A percentile compares a stretch with the other conserved stretches of the same genome.
Evolutionary conservation across 495 filamentous ascomycete species (phyloP).

Genomic region (Podospora australis): DNA sequence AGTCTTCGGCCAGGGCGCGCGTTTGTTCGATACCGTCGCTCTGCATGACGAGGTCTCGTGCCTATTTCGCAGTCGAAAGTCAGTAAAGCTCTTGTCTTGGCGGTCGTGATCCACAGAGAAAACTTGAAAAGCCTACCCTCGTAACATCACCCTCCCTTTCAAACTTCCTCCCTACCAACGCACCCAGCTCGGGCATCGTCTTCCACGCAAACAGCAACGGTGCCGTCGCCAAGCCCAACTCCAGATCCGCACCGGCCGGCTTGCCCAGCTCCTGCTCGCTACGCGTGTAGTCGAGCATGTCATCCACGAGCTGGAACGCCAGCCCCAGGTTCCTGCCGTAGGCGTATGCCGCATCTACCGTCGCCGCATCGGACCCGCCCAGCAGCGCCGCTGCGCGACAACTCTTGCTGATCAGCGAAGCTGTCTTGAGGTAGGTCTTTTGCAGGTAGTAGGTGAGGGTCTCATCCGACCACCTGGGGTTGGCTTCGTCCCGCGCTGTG

Average conservation of each 20-base stretch:
- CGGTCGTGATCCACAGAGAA: too few relatives aligned
- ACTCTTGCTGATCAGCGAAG: slow-evolving; percentile 89
- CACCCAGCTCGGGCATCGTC: slow-evolving; percentile 73
- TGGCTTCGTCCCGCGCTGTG: slow-evolving; percentile 76
- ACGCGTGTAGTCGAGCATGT: slow-evolving; percentile 95
- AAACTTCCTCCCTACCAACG: slow-evolving; percentile 89
- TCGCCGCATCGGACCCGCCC: slow-evolving; percentile 65
- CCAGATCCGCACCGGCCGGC: slow-evolving; percentile 87
- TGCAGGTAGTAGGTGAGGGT: slow-evolving; percentile 92
- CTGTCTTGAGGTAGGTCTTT: slow-evolving; percentile 97
- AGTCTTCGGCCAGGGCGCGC: slow-evolving; percentile 79
- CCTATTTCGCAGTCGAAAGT: slow-evolving; percentile 47
- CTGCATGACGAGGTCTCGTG: slow-evolving; percentile 70
- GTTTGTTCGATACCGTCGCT: slow-evolving; percentile 90
- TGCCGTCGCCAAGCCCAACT: slow-evolving; percentile 91
- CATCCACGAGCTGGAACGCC: slow-evolving; percentile 97
- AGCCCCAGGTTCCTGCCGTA: slow-evolving; percentile 91
- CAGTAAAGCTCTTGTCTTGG: not conserved
- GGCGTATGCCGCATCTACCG: slow-evolving; percentile 82
- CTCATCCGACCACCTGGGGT: slow-evolving; percentile 77
- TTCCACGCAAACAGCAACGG: slow-evolving; percentile 96
- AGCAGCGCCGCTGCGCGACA: slow-evolving; percentile 86
- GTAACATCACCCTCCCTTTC: slow-evolving; percentile 72
- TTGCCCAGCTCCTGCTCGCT: slow-evolving; percentile 82
- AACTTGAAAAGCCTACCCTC: slow-evolving; percentile 61